Percentiles rank a stretch among this genome's conserved stretches.
Evolutionary conservation across 306 rosid species (phyloP).

Genomic region (Casuarina glauca): DNA sequence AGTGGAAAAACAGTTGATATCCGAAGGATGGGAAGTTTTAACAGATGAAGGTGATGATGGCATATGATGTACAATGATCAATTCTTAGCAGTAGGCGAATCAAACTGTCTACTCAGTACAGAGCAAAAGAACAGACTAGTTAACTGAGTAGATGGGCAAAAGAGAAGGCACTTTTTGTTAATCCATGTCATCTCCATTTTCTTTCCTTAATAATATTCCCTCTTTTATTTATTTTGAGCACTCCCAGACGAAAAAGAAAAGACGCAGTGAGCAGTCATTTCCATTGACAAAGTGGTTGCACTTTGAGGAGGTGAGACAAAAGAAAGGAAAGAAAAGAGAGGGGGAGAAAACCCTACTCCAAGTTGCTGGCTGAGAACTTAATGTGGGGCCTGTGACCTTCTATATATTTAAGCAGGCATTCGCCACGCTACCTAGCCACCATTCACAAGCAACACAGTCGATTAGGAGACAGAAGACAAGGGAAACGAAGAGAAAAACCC

Average conservation of each 20-base stretch:
- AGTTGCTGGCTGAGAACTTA: conserved; percentile 34
- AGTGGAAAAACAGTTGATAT: not conserved
- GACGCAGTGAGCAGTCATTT: conserved; percentile 29
- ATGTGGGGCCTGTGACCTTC: conserved; percentile 47
- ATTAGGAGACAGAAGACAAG: conserved; percentile 6
- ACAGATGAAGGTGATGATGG: no score
- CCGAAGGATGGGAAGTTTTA: not conserved
- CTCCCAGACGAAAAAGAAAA: not conserved
- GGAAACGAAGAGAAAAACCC: conserved; percentile 24
- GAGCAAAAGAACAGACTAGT: not conserved
- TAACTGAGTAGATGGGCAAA: not conserved
- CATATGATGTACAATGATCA: not conserved
- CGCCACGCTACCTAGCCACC: conserved; percentile 36
- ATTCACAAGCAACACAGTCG: conserved; percentile 22
- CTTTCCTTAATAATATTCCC: conserved; percentile 1
- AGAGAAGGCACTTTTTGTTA: conserved; percentile 22
- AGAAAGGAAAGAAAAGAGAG: conserved; percentile 20
- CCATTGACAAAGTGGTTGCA: conserved; percentile 34
- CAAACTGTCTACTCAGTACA: conserved; percentile 19
- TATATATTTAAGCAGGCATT: conserved; percentile 34
- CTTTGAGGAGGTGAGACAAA: conserved; percentile 43
- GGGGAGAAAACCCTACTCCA: conserved; percentile 28
- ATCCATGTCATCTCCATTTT: conserved; percentile 9
- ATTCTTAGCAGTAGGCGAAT: conserved; percentile 36
- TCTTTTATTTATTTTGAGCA: not conserved